phyloP scores from a whole-genome alignment of 192 early-diverging fungal species.

The Gonapodya sp. region DNA sequence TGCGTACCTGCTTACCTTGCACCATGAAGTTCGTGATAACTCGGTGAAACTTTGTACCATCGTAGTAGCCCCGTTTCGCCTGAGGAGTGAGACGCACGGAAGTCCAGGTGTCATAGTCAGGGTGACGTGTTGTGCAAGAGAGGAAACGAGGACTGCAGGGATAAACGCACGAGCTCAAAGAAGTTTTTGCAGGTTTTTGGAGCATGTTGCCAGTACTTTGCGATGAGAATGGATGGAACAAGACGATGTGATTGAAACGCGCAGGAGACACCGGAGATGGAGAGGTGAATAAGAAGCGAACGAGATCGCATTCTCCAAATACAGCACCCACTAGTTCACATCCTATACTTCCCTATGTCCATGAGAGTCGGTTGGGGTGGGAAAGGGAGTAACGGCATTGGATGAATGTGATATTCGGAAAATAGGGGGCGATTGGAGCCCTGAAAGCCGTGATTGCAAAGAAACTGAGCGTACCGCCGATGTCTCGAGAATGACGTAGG shows the following conservation, averaged over 20 bases:
- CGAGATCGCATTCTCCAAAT: not conserved
- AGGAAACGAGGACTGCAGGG: not conserved
- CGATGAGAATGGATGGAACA: too few species aligned
- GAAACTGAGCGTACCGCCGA: not conserved
- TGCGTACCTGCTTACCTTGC: constrained; percentile 40
- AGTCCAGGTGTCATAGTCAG: too few species aligned
- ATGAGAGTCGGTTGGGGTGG: not conserved
- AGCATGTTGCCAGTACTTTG: constrained; percentile 74
- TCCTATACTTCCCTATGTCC: not conserved
- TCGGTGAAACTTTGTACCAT: constrained; percentile 68
- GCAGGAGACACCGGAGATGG: not conserved
- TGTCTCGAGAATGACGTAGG: not conserved
- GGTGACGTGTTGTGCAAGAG: not conserved
- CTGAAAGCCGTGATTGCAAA: too few species aligned
- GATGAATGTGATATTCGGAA: not conserved
- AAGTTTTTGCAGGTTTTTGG: constrained; percentile 77
- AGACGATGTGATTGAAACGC: not conserved
- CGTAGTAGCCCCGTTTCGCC: constrained; percentile 76
- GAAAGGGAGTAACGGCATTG: not conserved
- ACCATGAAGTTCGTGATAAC: constrained; percentile 92
- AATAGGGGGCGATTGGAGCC: too few species aligned
- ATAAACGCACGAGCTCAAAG: constrained; percentile 46
- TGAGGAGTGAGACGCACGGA: constrained; percentile 15
- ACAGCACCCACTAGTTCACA: not conserved
- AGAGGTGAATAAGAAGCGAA: too few species aligned